Base-by-base conservation (phyloP, 1,139 yeast genomes). In the Candida dubliniensis region DNA sequence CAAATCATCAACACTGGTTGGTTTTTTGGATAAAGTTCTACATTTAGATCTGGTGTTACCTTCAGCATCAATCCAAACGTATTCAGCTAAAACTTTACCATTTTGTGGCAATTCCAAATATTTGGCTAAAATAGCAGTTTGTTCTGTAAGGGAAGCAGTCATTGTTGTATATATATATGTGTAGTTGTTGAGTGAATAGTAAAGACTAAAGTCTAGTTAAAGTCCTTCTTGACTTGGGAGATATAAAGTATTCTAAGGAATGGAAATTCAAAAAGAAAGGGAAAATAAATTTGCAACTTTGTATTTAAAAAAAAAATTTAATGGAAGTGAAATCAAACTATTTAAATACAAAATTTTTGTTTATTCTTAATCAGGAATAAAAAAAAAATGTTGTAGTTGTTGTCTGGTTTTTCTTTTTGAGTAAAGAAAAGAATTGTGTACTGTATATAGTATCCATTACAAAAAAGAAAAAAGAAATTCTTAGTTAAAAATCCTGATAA, bases 31-130 rank as follows among this genome's bases (percentile, higher is more conserved):
- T 56, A 93, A 76, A 47, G 98, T 93, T 73, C 84, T 87, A 73
- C 96, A 89, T 77, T 93, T 93, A 52, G 98, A 89, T 76, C 99
- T 88, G 60, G 91, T 72, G 66, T 84, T 82, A 67, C 96, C 96
- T 58, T 87, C 81, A 56, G 96, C 87, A 67, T 93, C 99, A 59
- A 93, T 84, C 99, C 99, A 93, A 69, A 93, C 85, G 76, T 93
- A 93, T 74, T 93, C 99, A 54, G 99, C 99, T 57, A 93, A 78
- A 53, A 91, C 77, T 63, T 78, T 81, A 52, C 96, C 96, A 61
- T 82, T 77, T 77, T 91, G 98, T 65, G 85, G 84, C 59, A 93
- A 80, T 58, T 81, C 86, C 55, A 87, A 67, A 65, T 93, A 93
- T 71, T 91, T 91, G 62, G 83, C 79, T 62, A 91, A 78, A 49